These are phyloP conservation scores for Arxiozyma telluris DNA, from an alignment of 1,139 yeast genomes.

Conservation along the genomic window DNA sequence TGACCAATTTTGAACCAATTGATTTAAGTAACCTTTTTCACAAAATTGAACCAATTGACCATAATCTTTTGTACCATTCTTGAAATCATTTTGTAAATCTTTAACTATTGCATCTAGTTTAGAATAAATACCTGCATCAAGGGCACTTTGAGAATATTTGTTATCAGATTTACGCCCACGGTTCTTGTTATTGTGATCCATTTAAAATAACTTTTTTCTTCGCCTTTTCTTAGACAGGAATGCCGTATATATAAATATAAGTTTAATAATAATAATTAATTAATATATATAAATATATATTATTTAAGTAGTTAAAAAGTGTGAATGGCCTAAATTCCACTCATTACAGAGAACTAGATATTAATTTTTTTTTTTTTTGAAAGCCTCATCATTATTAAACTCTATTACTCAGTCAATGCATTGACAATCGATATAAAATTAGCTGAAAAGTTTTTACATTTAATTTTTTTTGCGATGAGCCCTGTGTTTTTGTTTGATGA, in stretches of 20 bases:
- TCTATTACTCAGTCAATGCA: too few species aligned
- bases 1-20: constrained; percentile 49
- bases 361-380: too few species aligned
- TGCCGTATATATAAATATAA: too few species aligned
- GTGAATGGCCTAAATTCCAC: too few species aligned
- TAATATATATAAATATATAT: too few species aligned
- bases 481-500: not conserved
- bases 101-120: constrained; percentile 5
- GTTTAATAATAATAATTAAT: too few species aligned
- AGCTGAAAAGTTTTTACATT: too few species aligned
- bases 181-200: not conserved
- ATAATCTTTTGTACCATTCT: constrained; percentile 12
- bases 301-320: too few species aligned
- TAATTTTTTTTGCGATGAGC: not conserved
- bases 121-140: constrained; percentile 1
- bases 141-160: constrained; percentile 1
- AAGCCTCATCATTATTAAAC: too few species aligned
- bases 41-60: constrained; percentile 29
- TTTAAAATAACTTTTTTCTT: not conserved
- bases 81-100: constrained; percentile 10
- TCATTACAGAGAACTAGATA: too few species aligned
- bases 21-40: constrained; percentile 31
- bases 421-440: too few species aligned
- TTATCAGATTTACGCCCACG: constrained; percentile 1
- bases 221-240: too few species aligned